Percentiles rank a stretch among this genome's conserved stretches.
phyloP scores from a whole-genome alignment of 345 rosid genomes.

The Balakata baccata region DNA sequence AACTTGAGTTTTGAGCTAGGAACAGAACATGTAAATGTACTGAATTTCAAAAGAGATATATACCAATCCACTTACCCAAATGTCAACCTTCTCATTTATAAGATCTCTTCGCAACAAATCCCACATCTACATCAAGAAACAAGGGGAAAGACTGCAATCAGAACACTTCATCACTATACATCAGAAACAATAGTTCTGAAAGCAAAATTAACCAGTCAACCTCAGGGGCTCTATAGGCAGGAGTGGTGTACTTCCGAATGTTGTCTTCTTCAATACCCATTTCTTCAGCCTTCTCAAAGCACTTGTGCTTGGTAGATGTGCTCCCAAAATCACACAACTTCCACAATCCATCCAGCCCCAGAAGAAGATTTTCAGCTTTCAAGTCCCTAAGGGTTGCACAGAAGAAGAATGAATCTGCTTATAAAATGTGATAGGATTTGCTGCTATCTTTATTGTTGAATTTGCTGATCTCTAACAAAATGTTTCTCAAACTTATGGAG shows the following conservation, averaged over 20 bases:
- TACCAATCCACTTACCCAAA: constrained; percentile 70
- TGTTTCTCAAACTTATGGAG: neutral
- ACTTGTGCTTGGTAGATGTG: constrained; percentile 81
- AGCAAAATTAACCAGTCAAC: constrained; percentile 40
- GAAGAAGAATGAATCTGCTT: constrained; percentile 7
- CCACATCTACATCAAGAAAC: constrained; percentile 76
- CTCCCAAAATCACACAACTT: constrained; percentile 97
- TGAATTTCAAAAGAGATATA: constrained; percentile 5
- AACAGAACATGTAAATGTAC: neutral
- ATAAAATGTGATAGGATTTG: too few relatives aligned
- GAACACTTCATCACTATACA: constrained; percentile 25
- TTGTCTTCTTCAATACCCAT: constrained; percentile 99
- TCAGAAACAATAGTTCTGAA: constrained; percentile 21
- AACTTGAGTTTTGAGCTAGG: constrained; percentile 19
- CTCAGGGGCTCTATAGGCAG: constrained; percentile 98
- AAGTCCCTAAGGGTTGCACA: constrained; percentile 58
- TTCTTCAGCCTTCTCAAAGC: constrained; percentile 92
- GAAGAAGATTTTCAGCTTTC: constrained; percentile 90
- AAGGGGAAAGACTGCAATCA: constrained; percentile 32
- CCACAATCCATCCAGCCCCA: constrained; percentile 79
- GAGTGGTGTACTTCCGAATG: constrained; percentile 91
- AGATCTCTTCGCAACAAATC: constrained; percentile 84
- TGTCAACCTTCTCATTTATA: constrained; percentile 92
- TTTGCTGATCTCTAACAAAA: too few relatives aligned
- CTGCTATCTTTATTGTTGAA: too few relatives aligned